These are phyloP conservation scores for Colletotrichum sp. DNA, from an alignment of 2,329 filamentous ascomycete genomes.

Conservation along the genomic window DNA sequence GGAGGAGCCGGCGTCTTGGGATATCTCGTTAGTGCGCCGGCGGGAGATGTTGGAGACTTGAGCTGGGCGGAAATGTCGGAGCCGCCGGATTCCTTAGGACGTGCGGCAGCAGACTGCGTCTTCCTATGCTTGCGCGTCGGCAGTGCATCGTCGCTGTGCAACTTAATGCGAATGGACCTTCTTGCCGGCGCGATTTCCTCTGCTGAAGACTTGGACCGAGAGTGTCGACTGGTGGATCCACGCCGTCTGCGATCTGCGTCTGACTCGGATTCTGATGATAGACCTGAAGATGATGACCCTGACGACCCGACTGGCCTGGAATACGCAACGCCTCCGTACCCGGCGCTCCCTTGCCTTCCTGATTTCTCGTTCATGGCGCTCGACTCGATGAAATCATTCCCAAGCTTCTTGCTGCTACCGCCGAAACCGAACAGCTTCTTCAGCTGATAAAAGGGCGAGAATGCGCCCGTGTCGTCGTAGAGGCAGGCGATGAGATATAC, in stretches of 20 bases:
- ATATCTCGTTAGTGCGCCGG: conserved; percentile 81
- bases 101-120: conserved; percentile 53
- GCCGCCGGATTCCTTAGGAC: conserved; percentile 41
- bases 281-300: conserved; percentile 64
- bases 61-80: conserved; percentile 75
- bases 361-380: conserved; percentile 32
- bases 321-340: conserved; percentile 21
- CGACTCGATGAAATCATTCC: conserved; percentile 33
- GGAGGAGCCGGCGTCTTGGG: conserved; percentile 89
- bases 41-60: conserved; percentile 91
- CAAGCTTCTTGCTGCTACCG: conserved; percentile 53
- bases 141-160: conserved; percentile 79
- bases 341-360: conserved; percentile 12
- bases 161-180: conserved; percentile 88
- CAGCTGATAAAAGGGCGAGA: conserved; percentile 78
- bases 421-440: conserved; percentile 63
- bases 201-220: conserved; percentile 66
- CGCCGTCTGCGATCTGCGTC: conserved; percentile 49
- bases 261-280: conserved; percentile 75
- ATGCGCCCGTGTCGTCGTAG: conserved; percentile 79
- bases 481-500: conserved; percentile 84
- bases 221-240: conserved; percentile 49
- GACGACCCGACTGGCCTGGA: conserved; percentile 38
- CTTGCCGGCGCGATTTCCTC: conserved; percentile 73
- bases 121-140: conserved; percentile 76